Percentiles rank a stretch among this genome's conserved stretches.
These are phyloP conservation scores for Cordyceps farinosa DNA, from an alignment of 2,329 filamentous ascomycete genomes.

Conservation along the genomic window DNA sequence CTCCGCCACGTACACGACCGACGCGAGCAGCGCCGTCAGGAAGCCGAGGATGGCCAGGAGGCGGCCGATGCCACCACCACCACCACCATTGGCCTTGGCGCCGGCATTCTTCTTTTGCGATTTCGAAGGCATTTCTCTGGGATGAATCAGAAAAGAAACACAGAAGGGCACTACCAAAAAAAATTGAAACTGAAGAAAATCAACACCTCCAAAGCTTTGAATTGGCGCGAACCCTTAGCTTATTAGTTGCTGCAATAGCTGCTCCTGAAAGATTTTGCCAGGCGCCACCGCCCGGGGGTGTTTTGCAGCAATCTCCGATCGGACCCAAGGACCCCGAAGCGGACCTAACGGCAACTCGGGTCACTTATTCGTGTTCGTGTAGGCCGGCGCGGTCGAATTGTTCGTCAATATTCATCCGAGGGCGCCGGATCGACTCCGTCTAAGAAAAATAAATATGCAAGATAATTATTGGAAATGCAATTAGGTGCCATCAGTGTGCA, in stretches of 20 bases:
- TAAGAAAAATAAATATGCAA: background rate
- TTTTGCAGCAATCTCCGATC: constrained; percentile 23
- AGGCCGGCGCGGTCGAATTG: background rate
- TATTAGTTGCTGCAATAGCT: background rate
- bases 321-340: constrained; percentile 12
- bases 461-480: background rate
- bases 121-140: constrained; percentile 11
- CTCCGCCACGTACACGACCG: constrained; percentile 54
- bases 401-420: background rate
- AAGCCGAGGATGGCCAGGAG: constrained; percentile 50
- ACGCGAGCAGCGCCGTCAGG: constrained; percentile 51
- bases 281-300: constrained; percentile 28
- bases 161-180: background rate
- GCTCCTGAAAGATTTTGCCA: constrained; percentile 25
- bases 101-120: constrained; percentile 14
- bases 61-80: constrained; percentile 28
- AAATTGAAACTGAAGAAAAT: background rate
- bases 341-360: background rate
- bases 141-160: background rate
- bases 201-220: background rate
- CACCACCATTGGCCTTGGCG: background rate
- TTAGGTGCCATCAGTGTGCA: no score
- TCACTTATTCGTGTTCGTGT: constrained; percentile 18
- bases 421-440: no score
- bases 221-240: background rate